Conservation (phyloP, 352 stramenopile genomes). For the Globisporangium takayamanum region DNA sequence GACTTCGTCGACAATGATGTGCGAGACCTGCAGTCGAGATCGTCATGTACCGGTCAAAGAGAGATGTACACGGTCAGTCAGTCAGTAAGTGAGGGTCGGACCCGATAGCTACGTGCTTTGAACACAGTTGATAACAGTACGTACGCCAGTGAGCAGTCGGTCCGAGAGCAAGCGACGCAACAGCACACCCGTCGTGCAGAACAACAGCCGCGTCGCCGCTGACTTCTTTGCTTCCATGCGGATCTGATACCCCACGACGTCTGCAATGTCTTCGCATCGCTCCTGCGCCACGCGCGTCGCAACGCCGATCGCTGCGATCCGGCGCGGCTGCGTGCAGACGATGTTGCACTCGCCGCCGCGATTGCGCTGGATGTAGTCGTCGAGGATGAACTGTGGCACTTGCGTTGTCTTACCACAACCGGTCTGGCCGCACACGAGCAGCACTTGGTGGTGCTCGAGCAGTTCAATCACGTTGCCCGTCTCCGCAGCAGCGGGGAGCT, state of each 20-base stretch:
- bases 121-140: background rate
- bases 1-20: conserved; percentile 99
- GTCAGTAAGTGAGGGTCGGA: background rate
- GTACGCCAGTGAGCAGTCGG: conserved; percentile 72
- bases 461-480: conserved; percentile 49
- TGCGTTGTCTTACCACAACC: conserved; percentile 95
- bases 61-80: background rate
- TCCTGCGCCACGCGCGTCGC: conserved; percentile 94
- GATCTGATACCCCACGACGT: conserved; percentile 94
- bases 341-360: conserved; percentile 91
- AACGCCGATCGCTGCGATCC: conserved; percentile 95
- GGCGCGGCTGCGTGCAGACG: conserved; percentile 94
- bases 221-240: conserved; percentile 90
- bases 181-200: conserved; percentile 95
- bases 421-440: conserved; percentile 94
- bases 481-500: conserved; percentile 57
- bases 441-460: conserved; percentile 74
- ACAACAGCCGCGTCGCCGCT: conserved; percentile 88
- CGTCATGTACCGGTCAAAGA: background rate
- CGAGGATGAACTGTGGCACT: conserved; percentile 96
- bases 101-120: background rate
- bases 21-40: conserved; percentile 59
- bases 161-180: conserved; percentile 91
- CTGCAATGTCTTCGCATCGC: conserved; percentile 82
- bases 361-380: conserved; percentile 86